phyloP scores from a whole-genome alignment of 805 yeast species.

The Groenewaldozyma salmanticensis region DNA sequence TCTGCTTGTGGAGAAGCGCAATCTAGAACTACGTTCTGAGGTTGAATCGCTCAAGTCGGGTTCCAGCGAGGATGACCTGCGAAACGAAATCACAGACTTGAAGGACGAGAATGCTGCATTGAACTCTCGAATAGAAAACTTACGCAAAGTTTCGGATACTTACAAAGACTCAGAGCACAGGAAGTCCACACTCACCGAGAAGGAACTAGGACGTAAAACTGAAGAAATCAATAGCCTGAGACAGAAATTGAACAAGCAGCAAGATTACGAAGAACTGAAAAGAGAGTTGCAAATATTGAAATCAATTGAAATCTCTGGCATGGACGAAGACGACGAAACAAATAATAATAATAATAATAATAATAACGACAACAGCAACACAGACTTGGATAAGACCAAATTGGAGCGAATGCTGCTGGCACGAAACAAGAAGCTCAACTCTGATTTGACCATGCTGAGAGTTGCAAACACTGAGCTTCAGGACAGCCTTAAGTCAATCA shows the following conservation, averaged over 20 bases:
- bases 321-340: slow-evolving; percentile 24
- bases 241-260: slow-evolving; percentile 38
- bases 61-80: slow-evolving; percentile 33
- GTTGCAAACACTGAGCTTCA: slow-evolving; percentile 43
- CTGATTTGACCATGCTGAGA: slow-evolving; percentile 58
- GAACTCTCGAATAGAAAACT: slow-evolving; percentile 47
- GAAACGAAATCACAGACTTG: slow-evolving; percentile 11
- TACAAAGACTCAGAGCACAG: slow-evolving; percentile 29
- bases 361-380: slow-evolving; percentile 9
- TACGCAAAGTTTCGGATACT: slow-evolving; percentile 23
- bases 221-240: slow-evolving; percentile 44
- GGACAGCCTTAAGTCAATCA: slow-evolving; percentile 30
- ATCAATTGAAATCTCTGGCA: slow-evolving; percentile 56
- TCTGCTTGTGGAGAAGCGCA: slow-evolving; percentile 64
- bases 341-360: slow-evolving; percentile 18
- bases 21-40: slow-evolving; percentile 62
- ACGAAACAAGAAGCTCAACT: slow-evolving; percentile 63
- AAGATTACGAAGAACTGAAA: slow-evolving; percentile 75
- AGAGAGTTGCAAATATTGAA: slow-evolving; percentile 63
- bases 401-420: slow-evolving; percentile 50
- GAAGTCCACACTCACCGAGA: slow-evolving; percentile 18
- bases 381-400: slow-evolving; percentile 21
- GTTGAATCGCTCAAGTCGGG: slow-evolving; percentile 37
- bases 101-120: slow-evolving; percentile 53
- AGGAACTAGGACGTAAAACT: slow-evolving; percentile 40